These are phyloP conservation scores for Guyanaporus albipodus DNA, from an alignment of 768 basidiomycete species.

Conservation along the genomic window DNA sequence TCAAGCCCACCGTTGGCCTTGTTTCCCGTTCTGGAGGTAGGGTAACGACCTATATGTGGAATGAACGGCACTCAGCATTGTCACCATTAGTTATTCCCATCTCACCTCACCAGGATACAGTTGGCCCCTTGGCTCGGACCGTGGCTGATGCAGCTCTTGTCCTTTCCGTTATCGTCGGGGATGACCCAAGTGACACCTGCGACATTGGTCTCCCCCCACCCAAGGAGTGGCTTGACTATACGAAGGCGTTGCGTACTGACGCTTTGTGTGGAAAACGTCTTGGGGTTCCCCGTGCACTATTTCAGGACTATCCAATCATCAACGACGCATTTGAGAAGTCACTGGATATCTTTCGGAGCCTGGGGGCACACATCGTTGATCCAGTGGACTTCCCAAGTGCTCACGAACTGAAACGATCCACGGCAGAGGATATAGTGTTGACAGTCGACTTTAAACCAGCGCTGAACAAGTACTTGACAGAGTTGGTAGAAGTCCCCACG, in stretches of 20 bases:
- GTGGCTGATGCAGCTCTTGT: slow-evolving; percentile 39
- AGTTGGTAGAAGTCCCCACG: slow-evolving; percentile 50
- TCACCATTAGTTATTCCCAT: slow-evolving; percentile 42
- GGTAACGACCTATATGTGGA: not conserved
- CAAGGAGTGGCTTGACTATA: slow-evolving; percentile 49
- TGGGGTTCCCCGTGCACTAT: slow-evolving; percentile 40
- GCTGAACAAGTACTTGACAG: slow-evolving; percentile 42
- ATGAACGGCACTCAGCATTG: not conserved
- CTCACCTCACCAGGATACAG: slow-evolving; percentile 38
- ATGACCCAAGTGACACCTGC: slow-evolving; percentile 38
- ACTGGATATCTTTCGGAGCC: slow-evolving; percentile 33
- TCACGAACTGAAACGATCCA: slow-evolving; percentile 41
- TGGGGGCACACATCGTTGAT: slow-evolving; percentile 52
- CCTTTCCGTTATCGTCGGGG: slow-evolving; percentile 39
- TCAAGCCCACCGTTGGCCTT: slow-evolving; percentile 40
- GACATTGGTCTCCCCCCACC: slow-evolving; percentile 43
- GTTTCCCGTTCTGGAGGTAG: slow-evolving; percentile 38
- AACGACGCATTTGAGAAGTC: slow-evolving; percentile 37
- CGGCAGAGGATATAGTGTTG: slow-evolving; percentile 54
- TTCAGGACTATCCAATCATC: slow-evolving; percentile 22
- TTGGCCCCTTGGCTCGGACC: slow-evolving; percentile 36
- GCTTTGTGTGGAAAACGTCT: slow-evolving; percentile 45
- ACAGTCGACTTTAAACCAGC: slow-evolving; percentile 56
- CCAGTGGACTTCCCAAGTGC: slow-evolving; percentile 59
- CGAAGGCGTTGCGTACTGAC: slow-evolving; percentile 42